Conservation (phyloP, 164 flowering plant species). For the Stephania yunnanensis region DNA sequence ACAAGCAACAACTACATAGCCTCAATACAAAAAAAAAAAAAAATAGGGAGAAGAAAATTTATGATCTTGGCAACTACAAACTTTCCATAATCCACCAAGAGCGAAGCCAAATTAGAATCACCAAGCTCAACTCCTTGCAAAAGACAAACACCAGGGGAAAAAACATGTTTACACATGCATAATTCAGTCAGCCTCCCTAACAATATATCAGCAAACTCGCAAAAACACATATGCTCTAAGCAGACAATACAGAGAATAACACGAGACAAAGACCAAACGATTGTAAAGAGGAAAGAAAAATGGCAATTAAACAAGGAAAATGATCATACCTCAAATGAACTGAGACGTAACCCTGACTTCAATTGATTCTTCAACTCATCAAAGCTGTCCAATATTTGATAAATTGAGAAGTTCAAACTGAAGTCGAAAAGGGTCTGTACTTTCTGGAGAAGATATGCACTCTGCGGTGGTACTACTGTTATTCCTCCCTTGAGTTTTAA, state of each 20-base stretch:
- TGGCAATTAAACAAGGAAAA: conserved; percentile 5
- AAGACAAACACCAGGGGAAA: background rate
- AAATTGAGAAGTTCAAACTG: conserved; percentile 66
- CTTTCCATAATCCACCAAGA: background rate
- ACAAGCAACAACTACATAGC: background rate
- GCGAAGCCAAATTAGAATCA: background rate
- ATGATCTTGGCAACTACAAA: background rate
- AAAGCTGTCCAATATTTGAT: conserved; percentile 54
- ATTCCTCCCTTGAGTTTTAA: conserved; percentile 79
- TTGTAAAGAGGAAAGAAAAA: conserved; percentile 7
- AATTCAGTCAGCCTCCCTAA: too few relatives aligned
- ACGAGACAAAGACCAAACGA: too few relatives aligned
- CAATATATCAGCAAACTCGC: too few relatives aligned
- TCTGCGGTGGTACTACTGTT: conserved; percentile 63
- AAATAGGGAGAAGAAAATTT: background rate
- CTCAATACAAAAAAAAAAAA: background rate
- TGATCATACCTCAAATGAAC: conserved; percentile 47
- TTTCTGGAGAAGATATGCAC: conserved; percentile 67
- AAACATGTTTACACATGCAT: too few relatives aligned
- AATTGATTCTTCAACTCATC: conserved; percentile 17
- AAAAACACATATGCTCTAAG: too few relatives aligned
- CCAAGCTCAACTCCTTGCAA: background rate
- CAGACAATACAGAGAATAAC: too few relatives aligned
- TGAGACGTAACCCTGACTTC: conserved; percentile 16
- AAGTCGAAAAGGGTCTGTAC: conserved; percentile 66